phyloP scores from a whole-genome alignment of 1,284 basidiomycete species.

The Ustilago hordei region DNA sequence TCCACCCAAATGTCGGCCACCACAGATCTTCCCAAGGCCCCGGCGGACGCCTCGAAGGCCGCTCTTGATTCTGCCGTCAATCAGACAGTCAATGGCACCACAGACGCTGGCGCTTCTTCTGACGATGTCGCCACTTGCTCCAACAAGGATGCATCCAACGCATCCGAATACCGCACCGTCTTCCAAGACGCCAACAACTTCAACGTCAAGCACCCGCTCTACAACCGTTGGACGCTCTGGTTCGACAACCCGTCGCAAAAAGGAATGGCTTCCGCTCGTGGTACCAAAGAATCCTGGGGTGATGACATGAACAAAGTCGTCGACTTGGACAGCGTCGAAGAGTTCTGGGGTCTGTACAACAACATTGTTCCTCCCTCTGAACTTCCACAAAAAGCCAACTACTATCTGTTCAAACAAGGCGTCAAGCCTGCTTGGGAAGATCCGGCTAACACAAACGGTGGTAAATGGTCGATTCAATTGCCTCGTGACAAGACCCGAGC shows the following conservation, averaged over 20 bases:
- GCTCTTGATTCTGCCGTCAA: slow-evolving; percentile 58
- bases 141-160: slow-evolving; percentile 14
- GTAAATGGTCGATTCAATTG: slow-evolving; percentile 98
- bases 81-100: slow-evolving; percentile 30
- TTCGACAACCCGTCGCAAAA: slow-evolving; percentile 68
- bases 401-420: slow-evolving; percentile 95
- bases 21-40: slow-evolving; percentile 50
- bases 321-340: slow-evolving; percentile 65
- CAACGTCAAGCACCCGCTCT: slow-evolving; percentile 69
- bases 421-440: slow-evolving; percentile 91
- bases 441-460: slow-evolving; percentile 92
- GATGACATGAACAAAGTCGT: slow-evolving; percentile 69
- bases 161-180: slow-evolving; percentile 61
- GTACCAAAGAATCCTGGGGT: slow-evolving; percentile 67
- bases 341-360: slow-evolving; percentile 80
- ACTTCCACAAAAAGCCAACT: slow-evolving; percentile 94
- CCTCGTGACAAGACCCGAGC: slow-evolving; percentile 91
- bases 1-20: slow-evolving; percentile 30
- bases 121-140: slow-evolving; percentile 18
- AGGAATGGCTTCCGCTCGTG: slow-evolving; percentile 59
- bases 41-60: slow-evolving; percentile 58
- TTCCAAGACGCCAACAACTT: slow-evolving; percentile 67
- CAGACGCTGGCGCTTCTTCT: slow-evolving; percentile 13
- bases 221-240: slow-evolving; percentile 68
- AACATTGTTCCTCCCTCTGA: slow-evolving; percentile 97